These are phyloP conservation scores for Salix caprea DNA, from an alignment of 345 rosid species.

Conservation along the genomic window DNA sequence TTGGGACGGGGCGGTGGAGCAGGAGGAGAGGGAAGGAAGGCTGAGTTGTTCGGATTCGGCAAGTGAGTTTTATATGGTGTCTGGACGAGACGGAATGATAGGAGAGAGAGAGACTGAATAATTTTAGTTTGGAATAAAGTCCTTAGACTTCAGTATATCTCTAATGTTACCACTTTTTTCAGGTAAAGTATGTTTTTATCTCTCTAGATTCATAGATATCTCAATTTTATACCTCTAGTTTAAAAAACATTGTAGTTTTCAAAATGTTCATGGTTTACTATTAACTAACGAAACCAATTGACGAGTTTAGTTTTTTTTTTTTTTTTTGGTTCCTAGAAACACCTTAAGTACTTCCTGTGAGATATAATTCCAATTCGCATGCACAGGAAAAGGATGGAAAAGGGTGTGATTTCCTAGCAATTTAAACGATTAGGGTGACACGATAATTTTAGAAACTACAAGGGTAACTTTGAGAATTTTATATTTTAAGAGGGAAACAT, in stretches of 20 bases:
- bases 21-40: not conserved
- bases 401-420: not conserved
- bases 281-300: too few species aligned
- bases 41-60: conserved; percentile 2
- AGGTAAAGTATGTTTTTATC: not conserved
- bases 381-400: too few species aligned
- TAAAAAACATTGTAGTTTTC: too few species aligned
- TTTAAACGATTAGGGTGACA: not conserved
- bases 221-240: too few species aligned
- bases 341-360: too few species aligned
- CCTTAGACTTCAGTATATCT: not conserved
- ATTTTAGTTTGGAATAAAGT: not conserved
- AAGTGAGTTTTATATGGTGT: not conserved
- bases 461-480: not conserved
- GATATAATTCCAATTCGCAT: too few species aligned
- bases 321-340: too few species aligned
- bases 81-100: conserved; percentile 17
- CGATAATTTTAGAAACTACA: not conserved
- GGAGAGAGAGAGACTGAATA: not conserved
- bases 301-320: too few species aligned
- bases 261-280: too few species aligned
- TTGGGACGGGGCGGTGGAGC: conserved; percentile 28
- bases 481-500: not conserved
- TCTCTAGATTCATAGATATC: not conserved
- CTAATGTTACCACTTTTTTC: not conserved